Conservation (phyloP, 495 filamentous ascomycete genomes). For the Xylaria intraflava region DNA sequence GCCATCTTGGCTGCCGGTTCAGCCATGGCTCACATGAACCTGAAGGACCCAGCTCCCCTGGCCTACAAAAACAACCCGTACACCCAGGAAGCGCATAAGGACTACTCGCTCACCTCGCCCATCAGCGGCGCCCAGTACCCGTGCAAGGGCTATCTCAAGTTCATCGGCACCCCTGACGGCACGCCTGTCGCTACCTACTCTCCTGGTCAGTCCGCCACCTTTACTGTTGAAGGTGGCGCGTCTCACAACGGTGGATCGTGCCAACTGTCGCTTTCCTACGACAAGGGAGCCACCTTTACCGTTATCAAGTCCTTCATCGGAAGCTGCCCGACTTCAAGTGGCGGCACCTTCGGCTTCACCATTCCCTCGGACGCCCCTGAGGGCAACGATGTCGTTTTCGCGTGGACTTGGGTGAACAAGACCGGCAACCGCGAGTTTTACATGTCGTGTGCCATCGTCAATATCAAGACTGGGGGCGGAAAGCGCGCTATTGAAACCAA, state of each 20-base stretch:
- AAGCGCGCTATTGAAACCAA: conserved; percentile 22
- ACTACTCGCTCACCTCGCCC: conserved; percentile 55
- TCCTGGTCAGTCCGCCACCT: conserved; percentile 51
- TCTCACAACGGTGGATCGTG: conserved; percentile 59
- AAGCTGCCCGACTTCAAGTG: conserved; percentile 45
- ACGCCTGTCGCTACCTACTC: conserved; percentile 43
- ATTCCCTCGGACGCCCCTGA: conserved; percentile 55
- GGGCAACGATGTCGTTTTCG: conserved; percentile 53
- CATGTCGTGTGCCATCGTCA: conserved; percentile 59
- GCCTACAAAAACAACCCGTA: conserved; percentile 47
- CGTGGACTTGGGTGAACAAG: conserved; percentile 61
- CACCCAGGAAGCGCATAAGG: conserved; percentile 31
- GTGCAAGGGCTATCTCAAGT: conserved; percentile 62
- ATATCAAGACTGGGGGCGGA: conserved; percentile 37
- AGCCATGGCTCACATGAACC: conserved; percentile 52
- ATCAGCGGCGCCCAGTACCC: conserved; percentile 49
- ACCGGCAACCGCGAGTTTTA: conserved; percentile 65
- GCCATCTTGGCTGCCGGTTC: conserved; percentile 30
- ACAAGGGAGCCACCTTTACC: conserved; percentile 53
- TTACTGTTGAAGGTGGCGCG: conserved; percentile 53
- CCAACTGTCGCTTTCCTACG: conserved; percentile 58
- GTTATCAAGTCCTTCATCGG: conserved; percentile 63
- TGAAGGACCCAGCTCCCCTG: conserved; percentile 51
- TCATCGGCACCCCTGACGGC: conserved; percentile 41
- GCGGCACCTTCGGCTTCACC: conserved; percentile 51